Evolutionary conservation across 1,284 basidiomycete species (phyloP).

Genomic region (Ustilago tritici): DNA sequence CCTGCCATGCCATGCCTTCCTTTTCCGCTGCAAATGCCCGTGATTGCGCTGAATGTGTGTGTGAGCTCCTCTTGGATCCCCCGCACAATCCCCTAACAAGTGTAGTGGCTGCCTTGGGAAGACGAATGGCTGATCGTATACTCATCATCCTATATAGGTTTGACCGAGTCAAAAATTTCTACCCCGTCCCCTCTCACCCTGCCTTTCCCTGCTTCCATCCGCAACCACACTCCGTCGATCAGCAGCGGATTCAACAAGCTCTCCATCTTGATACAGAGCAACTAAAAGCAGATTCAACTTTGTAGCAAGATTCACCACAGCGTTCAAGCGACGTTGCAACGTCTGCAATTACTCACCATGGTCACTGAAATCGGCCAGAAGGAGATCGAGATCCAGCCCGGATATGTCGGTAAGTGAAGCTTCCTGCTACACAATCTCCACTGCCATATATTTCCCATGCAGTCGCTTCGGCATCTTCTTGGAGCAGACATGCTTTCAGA

Average conservation of each 20-base stretch:
- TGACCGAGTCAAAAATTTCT: not conserved
- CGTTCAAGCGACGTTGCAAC: constrained; percentile 1
- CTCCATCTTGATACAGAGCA: not conserved
- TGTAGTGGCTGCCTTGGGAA: not conserved
- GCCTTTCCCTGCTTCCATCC: not conserved
- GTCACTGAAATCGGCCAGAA: constrained; percentile 51
- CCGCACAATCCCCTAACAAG: not conserved
- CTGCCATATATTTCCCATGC: too few species aligned
- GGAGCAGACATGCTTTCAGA: not conserved
- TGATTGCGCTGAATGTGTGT: not conserved
- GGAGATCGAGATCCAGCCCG: constrained; percentile 50
- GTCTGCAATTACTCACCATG: constrained; percentile 20
- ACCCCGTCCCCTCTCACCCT: not conserved
- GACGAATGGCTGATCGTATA: not conserved
- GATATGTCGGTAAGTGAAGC: constrained; percentile 49
- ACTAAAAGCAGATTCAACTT: not conserved
- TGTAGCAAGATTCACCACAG: not conserved
- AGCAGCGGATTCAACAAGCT: not conserved
- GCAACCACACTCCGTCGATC: not conserved
- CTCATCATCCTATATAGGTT: not conserved
- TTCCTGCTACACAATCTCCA: not conserved
- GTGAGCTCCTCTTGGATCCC: not conserved
- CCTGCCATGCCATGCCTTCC: not conserved
- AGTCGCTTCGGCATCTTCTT: not conserved
- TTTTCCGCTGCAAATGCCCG: constrained; percentile 4